Conservation (phyloP, 139 green algal genomes). For the Chlamydomonas applanata region DNA sequence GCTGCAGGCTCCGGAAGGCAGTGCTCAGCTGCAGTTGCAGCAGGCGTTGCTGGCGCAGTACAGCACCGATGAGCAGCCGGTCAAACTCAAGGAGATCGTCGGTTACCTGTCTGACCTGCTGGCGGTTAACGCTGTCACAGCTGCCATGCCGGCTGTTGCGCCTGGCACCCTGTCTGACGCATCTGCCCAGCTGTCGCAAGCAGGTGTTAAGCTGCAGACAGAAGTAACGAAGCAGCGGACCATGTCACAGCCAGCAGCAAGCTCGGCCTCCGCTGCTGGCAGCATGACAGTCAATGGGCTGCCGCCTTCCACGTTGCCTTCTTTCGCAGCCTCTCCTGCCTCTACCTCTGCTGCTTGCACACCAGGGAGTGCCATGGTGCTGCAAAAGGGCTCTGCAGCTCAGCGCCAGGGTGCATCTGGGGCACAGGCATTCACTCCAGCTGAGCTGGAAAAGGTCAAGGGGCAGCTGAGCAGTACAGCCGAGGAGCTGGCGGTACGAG, state of each 20-base stretch:
- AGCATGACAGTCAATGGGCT: too few species aligned
- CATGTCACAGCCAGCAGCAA: too few species aligned
- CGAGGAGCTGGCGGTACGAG: background rate
- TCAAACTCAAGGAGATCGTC: constrained; percentile 30
- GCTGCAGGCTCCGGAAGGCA: background rate
- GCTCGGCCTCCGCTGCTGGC: too few species aligned
- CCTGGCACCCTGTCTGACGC: background rate
- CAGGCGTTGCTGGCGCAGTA: constrained; percentile 46
- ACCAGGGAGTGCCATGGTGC: too few species aligned
- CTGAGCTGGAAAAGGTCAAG: background rate
- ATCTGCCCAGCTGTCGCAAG: background rate
- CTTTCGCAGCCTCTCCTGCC: too few species aligned
- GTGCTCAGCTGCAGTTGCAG: constrained; percentile 36
- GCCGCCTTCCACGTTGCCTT: too few species aligned
- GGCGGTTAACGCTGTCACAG: constrained; percentile 24
- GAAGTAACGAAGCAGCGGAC: too few species aligned
- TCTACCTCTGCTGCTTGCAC: too few species aligned
- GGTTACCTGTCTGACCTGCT: constrained; percentile 25
- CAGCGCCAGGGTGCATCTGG: background rate
- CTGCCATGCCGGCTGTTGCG: background rate
- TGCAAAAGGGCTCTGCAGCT: too few species aligned
- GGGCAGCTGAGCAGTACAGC: background rate
- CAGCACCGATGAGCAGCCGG: constrained; percentile 38
- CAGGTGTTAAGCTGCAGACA: background rate
- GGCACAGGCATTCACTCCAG: background rate